phyloP scores from a whole-genome alignment of 1,284 basidiomycete species.

The Entoloma clypeatum region DNA sequence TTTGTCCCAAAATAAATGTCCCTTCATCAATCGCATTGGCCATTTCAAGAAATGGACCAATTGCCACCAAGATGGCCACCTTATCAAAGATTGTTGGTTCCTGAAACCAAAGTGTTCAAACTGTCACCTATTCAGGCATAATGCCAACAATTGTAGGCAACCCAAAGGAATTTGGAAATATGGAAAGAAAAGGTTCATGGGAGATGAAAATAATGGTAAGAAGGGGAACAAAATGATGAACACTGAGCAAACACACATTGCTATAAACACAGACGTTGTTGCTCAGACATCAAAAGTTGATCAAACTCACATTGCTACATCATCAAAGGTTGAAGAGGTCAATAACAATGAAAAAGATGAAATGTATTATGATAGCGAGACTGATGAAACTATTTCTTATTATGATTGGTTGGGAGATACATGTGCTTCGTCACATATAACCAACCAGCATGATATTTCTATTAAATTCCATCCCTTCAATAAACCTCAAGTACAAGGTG shows the following conservation, averaged over 20 bases:
- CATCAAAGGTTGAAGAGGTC: not conserved
- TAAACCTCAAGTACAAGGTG: not conserved
- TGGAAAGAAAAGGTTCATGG: not conserved
- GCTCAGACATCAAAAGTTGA: not conserved
- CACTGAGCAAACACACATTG: not conserved
- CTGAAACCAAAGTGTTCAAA: no score
- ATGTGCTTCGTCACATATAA: no score
- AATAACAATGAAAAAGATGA: not conserved
- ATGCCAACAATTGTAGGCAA: not conserved
- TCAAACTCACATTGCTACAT: not conserved
- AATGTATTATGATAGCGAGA: not conserved
- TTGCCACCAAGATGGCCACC: not conserved
- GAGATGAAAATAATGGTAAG: not conserved
- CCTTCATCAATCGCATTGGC: not conserved
- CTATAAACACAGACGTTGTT: not conserved
- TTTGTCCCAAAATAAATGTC: no score
- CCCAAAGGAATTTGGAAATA: no score
- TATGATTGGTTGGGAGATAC: conserved; percentile 4
- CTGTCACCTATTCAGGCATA: not conserved
- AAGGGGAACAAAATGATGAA: not conserved
- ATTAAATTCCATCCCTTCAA: not conserved
- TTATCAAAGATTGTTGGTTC: not conserved
- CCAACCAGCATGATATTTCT: not conserved
- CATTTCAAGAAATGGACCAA: not conserved
- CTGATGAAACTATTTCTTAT: not conserved